phyloP scores from a whole-genome alignment of 192 early-diverging fungal genomes.

The Backusella morwellensis region DNA sequence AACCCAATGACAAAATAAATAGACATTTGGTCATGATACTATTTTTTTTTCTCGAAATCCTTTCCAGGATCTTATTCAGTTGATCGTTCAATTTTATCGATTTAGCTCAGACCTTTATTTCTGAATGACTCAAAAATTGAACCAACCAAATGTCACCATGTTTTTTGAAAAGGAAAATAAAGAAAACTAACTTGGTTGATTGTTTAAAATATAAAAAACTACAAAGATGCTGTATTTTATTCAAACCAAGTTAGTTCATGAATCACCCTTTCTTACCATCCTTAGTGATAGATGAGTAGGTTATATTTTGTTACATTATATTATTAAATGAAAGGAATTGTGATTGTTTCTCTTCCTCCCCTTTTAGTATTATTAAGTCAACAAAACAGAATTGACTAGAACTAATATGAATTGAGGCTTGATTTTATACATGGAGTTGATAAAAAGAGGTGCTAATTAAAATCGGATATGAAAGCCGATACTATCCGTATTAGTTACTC shows the following conservation, averaged over 20 bases:
- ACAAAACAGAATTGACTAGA: constrained; percentile 2
- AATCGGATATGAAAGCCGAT: not conserved
- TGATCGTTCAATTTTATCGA: not conserved
- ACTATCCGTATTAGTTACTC: not conserved
- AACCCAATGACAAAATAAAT: not conserved
- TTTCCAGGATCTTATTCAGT: not conserved
- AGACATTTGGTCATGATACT: not conserved
- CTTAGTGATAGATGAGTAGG: no score
- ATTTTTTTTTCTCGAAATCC: not conserved
- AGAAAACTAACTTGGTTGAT: not conserved
- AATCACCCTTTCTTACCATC: not conserved
- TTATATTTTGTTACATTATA: not conserved
- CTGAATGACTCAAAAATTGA: not conserved
- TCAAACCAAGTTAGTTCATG: constrained; percentile 45
- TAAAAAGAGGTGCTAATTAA: not conserved
- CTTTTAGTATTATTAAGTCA: constrained; percentile 16
- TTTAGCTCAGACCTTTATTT: not conserved
- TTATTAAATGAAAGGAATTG: no score
- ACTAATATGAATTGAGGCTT: not conserved
- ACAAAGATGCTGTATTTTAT: not conserved
- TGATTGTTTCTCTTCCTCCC: not conserved
- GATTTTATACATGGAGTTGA: not conserved
- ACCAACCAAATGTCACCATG: not conserved
- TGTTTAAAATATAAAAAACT: not conserved
- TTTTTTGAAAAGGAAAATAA: not conserved